Percentiles rank a stretch among this genome's conserved stretches.
Evolutionary conservation across 176 grass and related monocot species (phyloP).

Genomic region (Triticum timopheevii): DNA sequence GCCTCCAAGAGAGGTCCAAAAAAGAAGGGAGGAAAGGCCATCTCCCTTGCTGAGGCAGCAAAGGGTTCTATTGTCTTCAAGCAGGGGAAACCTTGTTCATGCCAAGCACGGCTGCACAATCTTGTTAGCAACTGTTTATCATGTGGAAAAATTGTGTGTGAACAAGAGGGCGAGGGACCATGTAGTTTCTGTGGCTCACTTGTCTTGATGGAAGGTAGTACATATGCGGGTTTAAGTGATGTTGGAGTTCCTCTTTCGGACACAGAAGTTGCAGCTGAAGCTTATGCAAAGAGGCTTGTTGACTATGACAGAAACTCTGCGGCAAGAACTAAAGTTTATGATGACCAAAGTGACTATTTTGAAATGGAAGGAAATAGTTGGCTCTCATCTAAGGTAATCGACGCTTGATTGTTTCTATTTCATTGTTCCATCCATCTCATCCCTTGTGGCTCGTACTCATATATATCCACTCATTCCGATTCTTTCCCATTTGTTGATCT

Average conservation of each 20-base stretch:
- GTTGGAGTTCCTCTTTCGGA: conserved; percentile 69
- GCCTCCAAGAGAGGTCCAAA: conserved; percentile 55
- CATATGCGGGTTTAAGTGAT: conserved; percentile 94
- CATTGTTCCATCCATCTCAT: not conserved
- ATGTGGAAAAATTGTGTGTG: conserved; percentile 97
- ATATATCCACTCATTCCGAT: not conserved
- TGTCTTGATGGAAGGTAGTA: conserved; percentile 91
- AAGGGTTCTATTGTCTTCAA: conserved; percentile 95
- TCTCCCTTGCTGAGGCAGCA: conserved; percentile 82
- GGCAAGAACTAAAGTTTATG: conserved; percentile 96
- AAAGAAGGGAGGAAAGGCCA: conserved; percentile 75
- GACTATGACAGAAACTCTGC: conserved; percentile 93
- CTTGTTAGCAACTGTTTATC: conserved; percentile 97
- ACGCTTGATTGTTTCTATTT: conserved; percentile 29
- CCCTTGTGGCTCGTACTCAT: not conserved
- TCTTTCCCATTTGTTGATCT: not conserved
- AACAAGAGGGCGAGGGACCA: conserved; percentile 96
- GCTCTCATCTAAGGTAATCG: conserved; percentile 76
- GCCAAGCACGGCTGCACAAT: conserved; percentile 87
- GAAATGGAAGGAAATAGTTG: conserved; percentile 99
- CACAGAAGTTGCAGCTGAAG: conserved; percentile 78
- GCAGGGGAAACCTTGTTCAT: conserved; percentile 91
- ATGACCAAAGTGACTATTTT: conserved; percentile 98
- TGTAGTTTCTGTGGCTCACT: conserved; percentile 95
- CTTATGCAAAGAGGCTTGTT: conserved; percentile 90